Evolutionary conservation across 768 basidiomycete genomes (phyloP), one percentile per base, ranked within the genome.

Genomic region (Rhodotorula taiwanensis): DNA sequence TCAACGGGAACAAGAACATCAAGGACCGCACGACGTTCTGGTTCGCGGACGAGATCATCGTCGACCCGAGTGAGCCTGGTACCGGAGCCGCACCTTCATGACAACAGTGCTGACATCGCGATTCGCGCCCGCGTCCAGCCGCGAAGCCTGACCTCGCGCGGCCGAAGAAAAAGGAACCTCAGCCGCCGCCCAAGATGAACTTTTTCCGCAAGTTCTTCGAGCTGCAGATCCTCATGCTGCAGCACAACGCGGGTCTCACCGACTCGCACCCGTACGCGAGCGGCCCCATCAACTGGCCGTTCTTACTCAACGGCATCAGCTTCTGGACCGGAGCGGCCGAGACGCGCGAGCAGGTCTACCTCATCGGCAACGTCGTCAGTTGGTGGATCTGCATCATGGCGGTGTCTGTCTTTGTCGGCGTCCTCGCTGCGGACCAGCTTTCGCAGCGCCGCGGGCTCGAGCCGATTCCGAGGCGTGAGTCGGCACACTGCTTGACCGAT

Each of bases 261-360:
- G 88, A 91, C n/a, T 88, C 87, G 7, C 95, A 99, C 74, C 95
- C 95, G 45, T 99, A 99, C 75, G 92, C 95, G 6, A 89, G 88
- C 62, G 81, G 81, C n/a, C 92, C 95, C 9, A 86, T 97, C 77
- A 92, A 94, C 75, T 99, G 95, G 95, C 95, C 95, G 10, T 98
- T 98, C 84, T 82, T 92, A 43, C 77, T 97, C 33, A 89, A 81
- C 66, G 95, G 95, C 52, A 98, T 99, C 78, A 93, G 90, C 74
- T 98, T 98, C 81, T 99, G 95, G 95, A 99, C 95, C 8, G 75
- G 79, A 34, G 81, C 88, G 71, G 85, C 81, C 59, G 86, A 86
- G 10, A 79, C 80, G 16, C 85, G 89, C 74, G 86, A 88, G 76
- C 95, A 99, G 76, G 92, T 99, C 55, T 99, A 99, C 77, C 80